These are phyloP conservation scores for Kwoniella botswanensis DNA, from an alignment of 768 basidiomycete genomes.

Conservation along the genomic window DNA sequence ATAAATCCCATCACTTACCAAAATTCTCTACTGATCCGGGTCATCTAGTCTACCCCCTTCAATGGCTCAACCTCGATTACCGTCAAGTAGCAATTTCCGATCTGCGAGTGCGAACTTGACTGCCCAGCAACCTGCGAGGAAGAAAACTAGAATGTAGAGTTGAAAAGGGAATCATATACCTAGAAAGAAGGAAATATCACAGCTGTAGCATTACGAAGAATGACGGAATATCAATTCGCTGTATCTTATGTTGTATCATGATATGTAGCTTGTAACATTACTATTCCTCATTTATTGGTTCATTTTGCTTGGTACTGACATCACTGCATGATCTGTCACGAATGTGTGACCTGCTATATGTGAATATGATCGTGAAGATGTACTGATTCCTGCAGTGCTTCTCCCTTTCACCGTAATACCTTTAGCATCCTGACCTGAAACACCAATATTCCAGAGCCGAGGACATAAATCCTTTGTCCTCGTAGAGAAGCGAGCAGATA, in stretches of 20 bases:
- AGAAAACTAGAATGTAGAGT: conserved; percentile 20
- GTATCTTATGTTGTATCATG: neutral
- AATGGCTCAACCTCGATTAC: conserved; percentile 44
- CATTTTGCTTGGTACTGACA: too few species aligned
- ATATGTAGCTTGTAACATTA: neutral
- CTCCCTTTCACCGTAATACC: too few species aligned
- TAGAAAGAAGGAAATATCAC: neutral
- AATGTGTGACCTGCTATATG: too few species aligned
- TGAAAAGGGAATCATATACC: neutral
- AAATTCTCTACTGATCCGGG: neutral
- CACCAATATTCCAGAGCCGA: too few species aligned
- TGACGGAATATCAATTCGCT: neutral
- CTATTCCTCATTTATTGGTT: too few species aligned
- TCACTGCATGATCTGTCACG: too few species aligned
- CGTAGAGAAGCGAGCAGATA: too few species aligned
- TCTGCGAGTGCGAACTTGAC: conserved; percentile 32
- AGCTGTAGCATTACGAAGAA: neutral
- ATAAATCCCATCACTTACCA: neutral
- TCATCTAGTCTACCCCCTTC: conserved; percentile 34
- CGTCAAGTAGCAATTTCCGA: conserved; percentile 49
- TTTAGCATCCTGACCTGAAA: too few species aligned
- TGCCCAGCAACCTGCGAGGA: conserved; percentile 13
- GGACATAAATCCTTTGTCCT: too few species aligned
- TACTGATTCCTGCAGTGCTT: too few species aligned
- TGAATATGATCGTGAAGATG: too few species aligned